Percentiles rank a stretch among this genome's conserved stretches.
These are phyloP conservation scores for Hypoxylon perforatum DNA, from an alignment of 495 filamentous ascomycete genomes.

Conservation along the genomic window DNA sequence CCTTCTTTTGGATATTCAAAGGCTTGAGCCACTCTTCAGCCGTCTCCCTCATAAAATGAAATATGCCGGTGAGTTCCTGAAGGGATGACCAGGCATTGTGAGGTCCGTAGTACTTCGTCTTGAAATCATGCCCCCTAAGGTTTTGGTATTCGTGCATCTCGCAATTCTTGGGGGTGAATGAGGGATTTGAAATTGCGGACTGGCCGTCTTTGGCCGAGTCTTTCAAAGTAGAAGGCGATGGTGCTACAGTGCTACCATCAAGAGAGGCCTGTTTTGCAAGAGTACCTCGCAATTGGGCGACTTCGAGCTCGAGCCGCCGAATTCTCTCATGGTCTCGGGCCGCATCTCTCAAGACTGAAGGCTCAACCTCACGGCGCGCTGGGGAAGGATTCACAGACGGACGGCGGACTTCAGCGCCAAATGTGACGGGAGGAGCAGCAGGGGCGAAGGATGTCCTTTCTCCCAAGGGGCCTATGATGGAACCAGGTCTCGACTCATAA, in stretches of 20 bases:
- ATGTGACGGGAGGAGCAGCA: conserved; percentile 19
- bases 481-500: conserved; percentile 60
- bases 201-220: conserved; percentile 44
- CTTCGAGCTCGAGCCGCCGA: conserved; percentile 60
- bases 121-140: conserved; percentile 50
- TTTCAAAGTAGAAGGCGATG: conserved; percentile 44
- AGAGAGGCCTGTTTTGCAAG: conserved; percentile 52
- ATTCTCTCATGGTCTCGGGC: conserved; percentile 58
- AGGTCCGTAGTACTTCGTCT: conserved; percentile 61
- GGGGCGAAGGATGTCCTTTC: conserved; percentile 23
- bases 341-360: conserved; percentile 28
- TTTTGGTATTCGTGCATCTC: conserved; percentile 45
- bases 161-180: conserved; percentile 38
- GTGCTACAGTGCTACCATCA: conserved; percentile 48
- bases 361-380: conserved; percentile 37
- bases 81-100: conserved; percentile 57
- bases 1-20: conserved; percentile 50
- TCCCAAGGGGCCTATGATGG: conserved; percentile 1
- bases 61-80: conserved; percentile 54
- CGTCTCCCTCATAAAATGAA: conserved; percentile 47
- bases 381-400: conserved; percentile 37
- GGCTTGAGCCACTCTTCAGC: conserved; percentile 51
- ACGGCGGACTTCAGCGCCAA: conserved; percentile 32
- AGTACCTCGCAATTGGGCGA: conserved; percentile 57
- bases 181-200: conserved; percentile 33